Base-by-base conservation (phyloP, 495 filamentous ascomycete species). In the Penicillium parvum region DNA sequence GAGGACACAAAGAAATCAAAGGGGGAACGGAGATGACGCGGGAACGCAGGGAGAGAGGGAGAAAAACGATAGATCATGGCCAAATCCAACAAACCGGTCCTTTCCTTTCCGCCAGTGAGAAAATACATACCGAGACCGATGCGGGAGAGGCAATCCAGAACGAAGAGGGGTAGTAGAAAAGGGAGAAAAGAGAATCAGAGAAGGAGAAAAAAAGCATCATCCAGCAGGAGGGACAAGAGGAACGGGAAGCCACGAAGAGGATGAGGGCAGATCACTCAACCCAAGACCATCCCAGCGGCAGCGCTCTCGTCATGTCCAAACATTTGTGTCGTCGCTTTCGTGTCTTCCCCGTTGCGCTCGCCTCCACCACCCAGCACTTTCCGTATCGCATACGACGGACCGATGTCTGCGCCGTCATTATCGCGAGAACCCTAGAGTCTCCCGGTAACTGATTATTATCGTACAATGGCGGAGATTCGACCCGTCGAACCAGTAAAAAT, bases 391-490 rank as follows among this genome's bases (percentile, higher is more conserved):
- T 57, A 35, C 40, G 53, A 57, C 49, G 53, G 41, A 43, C 22
- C 44, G 45, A 50, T 43, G 39, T 52, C 56, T 57, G 52, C 57
- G 54, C 61, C 58, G 54, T 61, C 15, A 68, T 68, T 64, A 65
- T 58, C 56, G 51, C 40, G 45, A 46, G 46, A 55, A 52, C 52
- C 45, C 43, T 33, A 38, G 40, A 45, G 53, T 37, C 49, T 58
- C 49, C 50, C 53, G 52, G 56, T 57, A 55, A 65, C 57, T 59
- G 61, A 66, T 49, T 60, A 66, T 63, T 69, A 71, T 71, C 59
- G 64, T 69, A 71, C 67, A 71, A 60, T 65, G 60, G 60, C 58
- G 60, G 57, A 56, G 52, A 60, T 60, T 61, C 52, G 55, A 63
- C 52, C 52, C 58, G 60, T 62, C 53, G 58, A 50, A 53, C 45